Percentiles rank a stretch among this genome's conserved stretches.
Evolutionary conservation across 306 rosid species (phyloP).

Genomic region (Gynostemma pentaphyllum): DNA sequence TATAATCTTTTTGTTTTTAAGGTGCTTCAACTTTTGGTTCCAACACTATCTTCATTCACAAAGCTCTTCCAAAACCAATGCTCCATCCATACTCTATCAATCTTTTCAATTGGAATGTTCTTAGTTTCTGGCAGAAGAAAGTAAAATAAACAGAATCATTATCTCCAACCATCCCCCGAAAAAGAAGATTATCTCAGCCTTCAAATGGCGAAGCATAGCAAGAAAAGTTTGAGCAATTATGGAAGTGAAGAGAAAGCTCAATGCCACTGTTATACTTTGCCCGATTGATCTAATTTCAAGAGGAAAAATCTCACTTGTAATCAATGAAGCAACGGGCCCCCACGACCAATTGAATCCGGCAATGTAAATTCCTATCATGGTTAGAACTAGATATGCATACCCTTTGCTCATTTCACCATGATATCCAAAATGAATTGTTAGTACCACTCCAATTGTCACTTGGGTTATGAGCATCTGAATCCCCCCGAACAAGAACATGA

Average conservation of each 20-base stretch:
- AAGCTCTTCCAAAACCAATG: slow-evolving; percentile 43
- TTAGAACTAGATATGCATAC: slow-evolving; percentile 24
- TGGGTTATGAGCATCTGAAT: slow-evolving; percentile 29
- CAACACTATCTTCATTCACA: not conserved
- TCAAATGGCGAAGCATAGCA: slow-evolving; percentile 33
- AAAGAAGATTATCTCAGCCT: slow-evolving; percentile 34
- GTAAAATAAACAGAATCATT: slow-evolving; percentile 30
- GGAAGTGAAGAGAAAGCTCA: slow-evolving; percentile 36
- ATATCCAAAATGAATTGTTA: slow-evolving; percentile 24
- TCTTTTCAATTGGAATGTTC: slow-evolving; percentile 20
- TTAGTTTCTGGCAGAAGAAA: slow-evolving; percentile 19
- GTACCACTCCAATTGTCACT: slow-evolving; percentile 20
- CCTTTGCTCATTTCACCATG: slow-evolving; percentile 28
- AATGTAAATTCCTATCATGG: slow-evolving; percentile 26
- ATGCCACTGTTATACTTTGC: slow-evolving; percentile 40
- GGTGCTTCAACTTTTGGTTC: not conserved
- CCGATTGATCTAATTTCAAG: slow-evolving; percentile 28
- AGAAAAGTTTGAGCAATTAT: slow-evolving; percentile 34
- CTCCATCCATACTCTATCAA: slow-evolving; percentile 36
- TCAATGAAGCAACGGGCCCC: slow-evolving; percentile 34
- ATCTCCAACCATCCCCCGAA: slow-evolving; percentile 45
- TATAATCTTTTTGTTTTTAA: not conserved
- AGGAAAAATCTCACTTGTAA: slow-evolving; percentile 39
- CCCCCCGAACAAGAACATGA: slow-evolving; percentile 28
- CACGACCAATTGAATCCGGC: slow-evolving; percentile 42